Evolutionary conservation across 169 alveolate genomes (phyloP).

Genomic region (Nephromyces sp.): DNA sequence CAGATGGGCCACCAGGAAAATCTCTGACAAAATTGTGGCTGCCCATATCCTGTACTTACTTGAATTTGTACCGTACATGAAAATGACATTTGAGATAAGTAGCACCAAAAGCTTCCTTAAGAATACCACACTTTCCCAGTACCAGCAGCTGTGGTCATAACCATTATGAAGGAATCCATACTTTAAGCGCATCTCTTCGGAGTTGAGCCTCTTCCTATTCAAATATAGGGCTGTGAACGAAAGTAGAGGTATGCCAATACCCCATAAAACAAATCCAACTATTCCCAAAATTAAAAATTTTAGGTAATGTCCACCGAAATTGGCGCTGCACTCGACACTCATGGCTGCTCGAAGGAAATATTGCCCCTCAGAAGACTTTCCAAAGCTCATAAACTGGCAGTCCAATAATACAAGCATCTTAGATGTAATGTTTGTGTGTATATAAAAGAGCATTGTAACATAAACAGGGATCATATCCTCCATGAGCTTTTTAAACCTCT

Average conservation of each 20-base stretch:
- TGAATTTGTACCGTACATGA: slow-evolving; percentile 47
- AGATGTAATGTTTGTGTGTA: slow-evolving; percentile 57
- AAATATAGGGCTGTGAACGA: slow-evolving; percentile 51
- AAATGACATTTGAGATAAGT: slow-evolving; percentile 53
- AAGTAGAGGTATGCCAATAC: slow-evolving; percentile 64
- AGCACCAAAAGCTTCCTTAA: slow-evolving; percentile 55
- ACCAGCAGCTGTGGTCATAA: slow-evolving; percentile 60
- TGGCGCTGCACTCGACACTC: slow-evolving; percentile 52
- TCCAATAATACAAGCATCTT: slow-evolving; percentile 62
- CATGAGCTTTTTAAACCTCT: slow-evolving; percentile 43
- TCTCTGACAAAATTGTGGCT: slow-evolving; percentile 52
- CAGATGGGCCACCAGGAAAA: slow-evolving; percentile 52
- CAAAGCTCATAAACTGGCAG: slow-evolving; percentile 50
- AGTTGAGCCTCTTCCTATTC: slow-evolving; percentile 54
- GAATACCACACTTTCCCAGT: slow-evolving; percentile 69
- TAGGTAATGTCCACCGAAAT: slow-evolving; percentile 42
- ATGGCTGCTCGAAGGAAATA: slow-evolving; percentile 59
- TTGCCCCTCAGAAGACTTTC: slow-evolving; percentile 41
- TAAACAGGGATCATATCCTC: slow-evolving; percentile 75
- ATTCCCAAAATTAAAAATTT: slow-evolving; percentile 54
- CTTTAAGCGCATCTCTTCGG: slow-evolving; percentile 54
- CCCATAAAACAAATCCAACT: slow-evolving; percentile 59
- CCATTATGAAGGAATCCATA: slow-evolving; percentile 73
- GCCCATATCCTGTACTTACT: slow-evolving; percentile 55
- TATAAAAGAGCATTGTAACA: slow-evolving; percentile 63